These are phyloP conservation scores for Debaryomyces maramus DNA, from an alignment of 805 yeast genomes.

Conservation along the genomic window DNA sequence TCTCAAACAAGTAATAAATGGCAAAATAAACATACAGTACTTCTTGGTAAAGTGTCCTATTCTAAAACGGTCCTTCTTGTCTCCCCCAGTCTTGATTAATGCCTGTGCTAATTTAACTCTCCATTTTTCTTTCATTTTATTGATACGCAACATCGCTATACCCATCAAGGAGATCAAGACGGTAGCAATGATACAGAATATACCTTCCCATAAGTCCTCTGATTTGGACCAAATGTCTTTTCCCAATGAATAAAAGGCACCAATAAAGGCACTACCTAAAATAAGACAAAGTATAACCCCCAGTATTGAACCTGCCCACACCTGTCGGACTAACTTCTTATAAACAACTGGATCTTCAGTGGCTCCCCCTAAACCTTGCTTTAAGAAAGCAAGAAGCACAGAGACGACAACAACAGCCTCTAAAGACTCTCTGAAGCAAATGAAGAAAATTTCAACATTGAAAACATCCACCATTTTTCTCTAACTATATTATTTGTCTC, in stretches of 20 bases:
- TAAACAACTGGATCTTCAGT: slow-evolving; percentile 50
- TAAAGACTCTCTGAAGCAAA: slow-evolving; percentile 84
- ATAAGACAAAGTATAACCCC: slow-evolving; percentile 77
- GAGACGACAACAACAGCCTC: slow-evolving; percentile 89
- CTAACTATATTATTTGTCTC: too few relatives aligned
- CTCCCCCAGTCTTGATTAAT: slow-evolving; percentile 55
- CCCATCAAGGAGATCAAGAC: slow-evolving; percentile 89
- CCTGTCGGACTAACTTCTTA: slow-evolving; percentile 63
- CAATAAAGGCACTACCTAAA: slow-evolving; percentile 89
- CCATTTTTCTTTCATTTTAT: slow-evolving; percentile 95
- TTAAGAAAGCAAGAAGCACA: slow-evolving; percentile 81
- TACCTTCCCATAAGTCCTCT: slow-evolving; percentile 95
- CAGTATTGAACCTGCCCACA: slow-evolving; percentile 72
- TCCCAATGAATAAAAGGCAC: slow-evolving; percentile 80
- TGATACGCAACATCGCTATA: slow-evolving; percentile 87
- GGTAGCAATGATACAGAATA: slow-evolving; percentile 83
- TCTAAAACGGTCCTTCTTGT: slow-evolving; percentile 44
- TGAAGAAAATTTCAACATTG: slow-evolving; percentile 73
- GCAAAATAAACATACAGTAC: slow-evolving; percentile 82
- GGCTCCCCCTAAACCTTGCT: slow-evolving; percentile 70
- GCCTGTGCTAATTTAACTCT: slow-evolving; percentile 86
- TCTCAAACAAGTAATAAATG: slow-evolving; percentile 86
- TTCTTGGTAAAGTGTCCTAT: slow-evolving; percentile 44
- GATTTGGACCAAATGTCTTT: slow-evolving; percentile 81
- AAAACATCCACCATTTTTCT: slow-evolving; percentile 51